Base-by-base conservation (phyloP, 768 basidiomycete species). In the Boletellus ananiceps region DNA sequence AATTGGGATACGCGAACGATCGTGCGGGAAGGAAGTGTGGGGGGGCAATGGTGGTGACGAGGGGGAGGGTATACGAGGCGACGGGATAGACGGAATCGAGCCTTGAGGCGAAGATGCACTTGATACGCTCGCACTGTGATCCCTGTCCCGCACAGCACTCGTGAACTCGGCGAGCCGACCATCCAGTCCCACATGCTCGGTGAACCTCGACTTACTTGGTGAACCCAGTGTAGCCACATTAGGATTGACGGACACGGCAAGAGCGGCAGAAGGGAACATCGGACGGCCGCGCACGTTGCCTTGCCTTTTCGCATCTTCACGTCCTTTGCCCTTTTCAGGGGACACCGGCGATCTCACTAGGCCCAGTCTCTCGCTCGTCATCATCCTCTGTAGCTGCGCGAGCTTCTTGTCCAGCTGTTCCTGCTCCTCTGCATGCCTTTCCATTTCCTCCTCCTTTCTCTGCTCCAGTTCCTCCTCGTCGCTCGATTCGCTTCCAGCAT, bases 51-150 rank as follows among this genome's bases (percentile, higher is more conserved):
- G 51, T 8, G 63, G 64, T 42, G 64, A 59, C 4, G 63, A 71
- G 44, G 77, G 78, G 16, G 82, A 77, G 40, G 82, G 77, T 15
- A 77, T 63, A 8, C 83, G 74, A 16, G 85, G 83, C 0, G 88
- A 90, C 0, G 88, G 83, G 21, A 92, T 89, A 14, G 87, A 86
- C 1, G 86, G 87, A 32, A 89, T 86, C 0, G 89, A 92, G 15
- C 83, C 83, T 40, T 79, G 85, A 2, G 84, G 84, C 16, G 89
- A 90, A 52, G 81, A 79, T 12, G 80, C 70, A 62, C 84, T 86
- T 4, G 88, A 88, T 8, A 87, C 73, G 58, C 87, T 89, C 51
- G 84, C 85, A 52, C 84, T 85, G 18, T 76, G 73, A 57, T 79
- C 79, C 53, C 70, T 72, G 57, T 73, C 81, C 39, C 76, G 79